Conservation (phyloP, 2,329 filamentous ascomycete species). For the Ceratocystis ficicola region DNA sequence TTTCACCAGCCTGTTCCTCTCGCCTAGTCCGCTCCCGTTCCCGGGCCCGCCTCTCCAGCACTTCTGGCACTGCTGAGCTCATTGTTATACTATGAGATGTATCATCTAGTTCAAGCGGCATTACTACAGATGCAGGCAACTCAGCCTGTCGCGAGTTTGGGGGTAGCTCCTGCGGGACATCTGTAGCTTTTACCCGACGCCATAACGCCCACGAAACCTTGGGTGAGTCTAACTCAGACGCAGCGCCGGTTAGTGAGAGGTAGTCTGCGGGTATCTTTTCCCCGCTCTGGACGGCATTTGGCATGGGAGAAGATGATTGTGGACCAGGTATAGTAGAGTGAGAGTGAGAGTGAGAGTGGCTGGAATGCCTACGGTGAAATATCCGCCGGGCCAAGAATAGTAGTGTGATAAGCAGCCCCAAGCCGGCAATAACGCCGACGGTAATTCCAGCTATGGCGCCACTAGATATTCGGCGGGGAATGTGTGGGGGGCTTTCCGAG, state of each 20-base stretch:
- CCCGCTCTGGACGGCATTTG: background rate
- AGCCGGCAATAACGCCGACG: slow-evolving; percentile 1
- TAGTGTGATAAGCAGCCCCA: background rate
- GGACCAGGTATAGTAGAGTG: background rate
- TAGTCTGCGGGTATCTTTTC: background rate
- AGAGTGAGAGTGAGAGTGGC: too few relatives aligned
- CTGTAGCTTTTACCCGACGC: background rate
- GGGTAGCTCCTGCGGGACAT: slow-evolving; percentile 13
- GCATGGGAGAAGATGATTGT: background rate
- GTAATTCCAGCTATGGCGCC: slow-evolving; percentile 17
- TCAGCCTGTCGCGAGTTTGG: background rate
- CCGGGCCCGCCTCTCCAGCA: background rate
- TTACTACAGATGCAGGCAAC: slow-evolving; percentile 1
- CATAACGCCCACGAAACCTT: slow-evolving; percentile 11
- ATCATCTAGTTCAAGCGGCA: slow-evolving; percentile 15
- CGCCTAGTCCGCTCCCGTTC: background rate
- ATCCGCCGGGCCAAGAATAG: background rate
- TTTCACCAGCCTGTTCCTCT: background rate
- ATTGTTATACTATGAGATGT: background rate
- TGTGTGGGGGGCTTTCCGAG: background rate
- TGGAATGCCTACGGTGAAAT: background rate
- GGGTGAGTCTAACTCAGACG: background rate
- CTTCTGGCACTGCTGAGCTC: background rate
- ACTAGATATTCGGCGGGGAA: background rate
- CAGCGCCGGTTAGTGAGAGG: too few relatives aligned